Evolutionary conservation across 2,329 filamentous ascomycete genomes (phyloP).

Genomic region (Aspergillus felis): DNA sequence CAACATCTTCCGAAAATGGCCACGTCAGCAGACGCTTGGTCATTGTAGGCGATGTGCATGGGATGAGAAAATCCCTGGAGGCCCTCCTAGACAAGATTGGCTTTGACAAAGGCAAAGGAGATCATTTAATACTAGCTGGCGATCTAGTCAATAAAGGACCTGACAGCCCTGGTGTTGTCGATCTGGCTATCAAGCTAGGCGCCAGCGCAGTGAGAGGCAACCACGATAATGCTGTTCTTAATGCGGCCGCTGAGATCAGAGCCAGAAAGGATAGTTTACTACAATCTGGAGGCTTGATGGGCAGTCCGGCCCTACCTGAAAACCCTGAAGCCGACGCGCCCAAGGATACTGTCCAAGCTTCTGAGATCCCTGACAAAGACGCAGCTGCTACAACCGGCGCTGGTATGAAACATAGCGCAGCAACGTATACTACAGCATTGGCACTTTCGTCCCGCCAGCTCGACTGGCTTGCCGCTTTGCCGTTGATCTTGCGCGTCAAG

Average conservation of each 20-base stretch:
- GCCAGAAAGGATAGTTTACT: not conserved
- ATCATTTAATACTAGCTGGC: conserved; percentile 18
- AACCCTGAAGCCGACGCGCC: not conserved
- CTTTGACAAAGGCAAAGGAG: conserved; percentile 14
- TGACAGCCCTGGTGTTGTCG: conserved; percentile 18
- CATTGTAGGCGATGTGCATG: conserved; percentile 20
- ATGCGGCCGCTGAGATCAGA: conserved; percentile 13
- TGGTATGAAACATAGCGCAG: not conserved
- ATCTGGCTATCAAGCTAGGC: conserved; percentile 17
- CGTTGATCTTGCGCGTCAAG: conserved; percentile 17
- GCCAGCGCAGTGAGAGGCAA: conserved; percentile 22
- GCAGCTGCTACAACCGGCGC: not conserved
- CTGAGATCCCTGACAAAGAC: not conserved
- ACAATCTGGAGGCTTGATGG: not conserved
- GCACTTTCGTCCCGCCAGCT: conserved; percentile 11
- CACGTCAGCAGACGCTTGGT: conserved; percentile 10
- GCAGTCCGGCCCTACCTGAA: too few relatives aligned
- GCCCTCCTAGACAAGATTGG: conserved; percentile 12
- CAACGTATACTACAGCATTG: conserved; percentile 9
- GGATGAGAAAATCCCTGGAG: conserved; percentile 16
- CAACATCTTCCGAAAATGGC: conserved; percentile 4
- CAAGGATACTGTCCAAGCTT: not conserved
- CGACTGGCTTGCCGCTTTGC: conserved; percentile 18
- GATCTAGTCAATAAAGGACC: conserved; percentile 21
- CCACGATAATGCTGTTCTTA: conserved; percentile 22